These are phyloP conservation scores for Betula pendula DNA, from an alignment of 306 rosid genomes.

Conservation along the genomic window DNA sequence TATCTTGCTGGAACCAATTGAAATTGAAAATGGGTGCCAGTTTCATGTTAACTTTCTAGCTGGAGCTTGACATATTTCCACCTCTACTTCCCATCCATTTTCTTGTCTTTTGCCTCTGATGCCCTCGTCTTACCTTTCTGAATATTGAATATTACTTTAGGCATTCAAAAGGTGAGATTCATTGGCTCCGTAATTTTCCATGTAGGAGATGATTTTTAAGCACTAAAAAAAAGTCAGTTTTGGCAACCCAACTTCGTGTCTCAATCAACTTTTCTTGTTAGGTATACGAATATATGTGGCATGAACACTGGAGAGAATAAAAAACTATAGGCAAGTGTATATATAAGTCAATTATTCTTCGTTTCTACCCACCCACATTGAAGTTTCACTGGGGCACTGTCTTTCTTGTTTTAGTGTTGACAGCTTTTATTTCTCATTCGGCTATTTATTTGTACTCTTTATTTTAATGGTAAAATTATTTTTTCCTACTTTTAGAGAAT, in stretches of 20 bases:
- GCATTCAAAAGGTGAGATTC: slow-evolving; percentile 26
- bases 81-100: neutral
- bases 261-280: slow-evolving; percentile 12
- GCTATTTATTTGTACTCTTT: too few relatives aligned
- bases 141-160: slow-evolving; percentile 35
- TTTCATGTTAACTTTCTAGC: neutral
- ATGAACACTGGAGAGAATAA: slow-evolving; percentile 22
- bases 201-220: slow-evolving; percentile 37
- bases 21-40: neutral
- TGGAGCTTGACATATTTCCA: neutral
- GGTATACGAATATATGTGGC: slow-evolving; percentile 18
- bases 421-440: too few relatives aligned
- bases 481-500: too few relatives aligned
- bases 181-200: slow-evolving; percentile 25
- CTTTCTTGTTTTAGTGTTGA: neutral
- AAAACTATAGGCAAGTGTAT: neutral
- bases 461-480: too few relatives aligned
- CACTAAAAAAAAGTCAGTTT: slow-evolving; percentile 31
- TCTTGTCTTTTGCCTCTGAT: too few relatives aligned
- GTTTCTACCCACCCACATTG: neutral
- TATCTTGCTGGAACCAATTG: neutral
- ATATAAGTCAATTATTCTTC: neutral
- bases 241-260: slow-evolving; percentile 20
- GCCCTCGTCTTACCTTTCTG: neutral
- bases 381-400: neutral